A percentile compares a stretch with the other conserved stretches of the same genome.
phyloP scores from a whole-genome alignment of 352 stramenopile species.

The Phytophthora constricta region DNA sequence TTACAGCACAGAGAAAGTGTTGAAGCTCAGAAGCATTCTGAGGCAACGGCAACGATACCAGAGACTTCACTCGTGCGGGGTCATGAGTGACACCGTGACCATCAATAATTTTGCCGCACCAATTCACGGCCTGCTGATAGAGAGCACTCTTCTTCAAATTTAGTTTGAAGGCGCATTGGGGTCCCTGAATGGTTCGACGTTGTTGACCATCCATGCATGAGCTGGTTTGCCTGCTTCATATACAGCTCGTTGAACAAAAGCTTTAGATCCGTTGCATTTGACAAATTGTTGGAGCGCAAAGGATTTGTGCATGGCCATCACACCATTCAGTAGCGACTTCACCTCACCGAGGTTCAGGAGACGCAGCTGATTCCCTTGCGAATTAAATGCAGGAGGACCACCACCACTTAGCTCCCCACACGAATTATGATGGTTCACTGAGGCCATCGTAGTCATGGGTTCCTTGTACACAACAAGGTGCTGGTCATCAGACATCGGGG shows the following conservation, averaged over 20 bases:
- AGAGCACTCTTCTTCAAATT: conserved; percentile 22
- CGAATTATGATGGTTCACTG: conserved; percentile 4
- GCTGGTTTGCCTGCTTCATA: conserved; percentile 67
- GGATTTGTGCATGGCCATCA: conserved; percentile 63
- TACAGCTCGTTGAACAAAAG: conserved; percentile 72
- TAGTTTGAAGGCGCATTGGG: conserved; percentile 31
- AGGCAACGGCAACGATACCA: not conserved
- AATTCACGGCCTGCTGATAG: conserved; percentile 16
- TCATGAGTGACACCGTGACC: conserved; percentile 12
- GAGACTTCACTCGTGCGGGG: conserved; percentile 3
- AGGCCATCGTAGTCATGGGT: conserved; percentile 38
- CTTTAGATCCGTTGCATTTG: conserved; percentile 74
- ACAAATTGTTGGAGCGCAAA: conserved; percentile 81
- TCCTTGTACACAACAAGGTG: conserved; percentile 80
- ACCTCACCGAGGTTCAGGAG: conserved; percentile 69
- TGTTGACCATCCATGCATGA: conserved; percentile 86
- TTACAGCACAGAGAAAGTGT: conserved; percentile 2
- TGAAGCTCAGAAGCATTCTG: conserved; percentile 12
- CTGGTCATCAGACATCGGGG: conserved; percentile 43
- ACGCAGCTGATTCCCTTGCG: conserved; percentile 67
- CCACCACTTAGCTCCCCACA: not conserved
- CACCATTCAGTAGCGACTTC: conserved; percentile 71
- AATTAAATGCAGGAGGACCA: conserved; percentile 33
- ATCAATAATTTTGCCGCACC: conserved; percentile 30
- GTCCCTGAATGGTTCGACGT: conserved; percentile 56